Base-by-base conservation (phyloP, 2,329 filamentous ascomycete genomes). In the Exophiala viscosa region DNA sequence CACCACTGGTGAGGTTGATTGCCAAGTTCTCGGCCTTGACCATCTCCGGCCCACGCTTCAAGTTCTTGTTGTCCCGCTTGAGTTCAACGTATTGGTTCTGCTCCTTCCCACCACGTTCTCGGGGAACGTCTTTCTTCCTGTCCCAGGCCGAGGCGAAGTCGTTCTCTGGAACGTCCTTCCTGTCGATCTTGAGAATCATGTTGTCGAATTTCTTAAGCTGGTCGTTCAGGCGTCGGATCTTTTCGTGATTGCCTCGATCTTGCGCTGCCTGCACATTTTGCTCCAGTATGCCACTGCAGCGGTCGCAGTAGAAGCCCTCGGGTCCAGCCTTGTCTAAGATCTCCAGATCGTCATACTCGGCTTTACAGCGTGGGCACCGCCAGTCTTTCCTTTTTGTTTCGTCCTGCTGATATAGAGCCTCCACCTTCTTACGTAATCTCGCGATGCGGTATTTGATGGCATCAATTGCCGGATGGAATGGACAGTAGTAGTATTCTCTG, bases 401-500 rank as follows among this genome's bases (percentile, higher is more conserved):
- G 50, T 82, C 82, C 8, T 86, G 86, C 14, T 88, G 84, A 13
- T 88, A 88, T 52, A 89, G 85, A 13, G 86, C 85, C 71, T 96
- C 91, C 54, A 97, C 90, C 49, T 87, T 84, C 68, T 92, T 91
- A 61, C 91, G 90, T 62, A 97, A 83, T 51, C 86, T 86, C 67
- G 92, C 91, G 46, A 96, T 84, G 58, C 89, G 86, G 81, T 88
- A 99, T 70, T 99, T 99, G 73, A 96, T 95, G 44, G 89, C 90
- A 72, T 99, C 93, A 65, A 99, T 90, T 33, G 92, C 90, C 52
- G 89, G 87, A 54, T 93, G 89, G 66, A 95, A 95, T 68, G 96
- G 91, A 68, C 99, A 92, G 72, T 89, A 99, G 75, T 95, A 99
- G 78, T 96, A 99, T 58, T 92, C 95, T 64, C 89, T 83, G 67